Percentiles rank a stretch among this genome's conserved stretches.
These are phyloP conservation scores for Cephaloascus albidus DNA, from an alignment of 805 yeast species.

Conservation along the genomic window DNA sequence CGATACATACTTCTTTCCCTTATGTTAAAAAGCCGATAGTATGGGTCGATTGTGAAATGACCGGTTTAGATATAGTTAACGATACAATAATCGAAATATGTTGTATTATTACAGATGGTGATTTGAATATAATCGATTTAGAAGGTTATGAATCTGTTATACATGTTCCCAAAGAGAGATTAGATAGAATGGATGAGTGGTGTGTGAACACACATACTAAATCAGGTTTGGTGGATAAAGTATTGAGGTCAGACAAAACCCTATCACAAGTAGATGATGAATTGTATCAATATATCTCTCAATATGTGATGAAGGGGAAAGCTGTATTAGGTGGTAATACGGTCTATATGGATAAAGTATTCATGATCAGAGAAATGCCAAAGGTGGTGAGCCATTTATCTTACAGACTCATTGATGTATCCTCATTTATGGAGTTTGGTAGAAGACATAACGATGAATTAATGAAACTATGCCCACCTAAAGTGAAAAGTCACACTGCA, in stretches of 20 bases:
- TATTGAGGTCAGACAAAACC: slow-evolving; percentile 47
- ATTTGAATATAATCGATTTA: slow-evolving; percentile 60
- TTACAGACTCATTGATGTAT: slow-evolving; percentile 85
- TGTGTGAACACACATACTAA: slow-evolving; percentile 72
- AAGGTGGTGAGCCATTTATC: slow-evolving; percentile 46
- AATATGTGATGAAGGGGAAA: slow-evolving; percentile 39
- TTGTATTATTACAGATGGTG: slow-evolving; percentile 80
- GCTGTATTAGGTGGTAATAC: slow-evolving; percentile 89
- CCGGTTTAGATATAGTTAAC: slow-evolving; percentile 75
- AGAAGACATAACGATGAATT: slow-evolving; percentile 65
- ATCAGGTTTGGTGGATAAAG: slow-evolving; percentile 69
- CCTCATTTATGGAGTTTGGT: slow-evolving; percentile 76
- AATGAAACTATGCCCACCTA: slow-evolving; percentile 48
- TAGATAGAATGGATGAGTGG: slow-evolving; percentile 84
- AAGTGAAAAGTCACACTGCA: slow-evolving; percentile 77
- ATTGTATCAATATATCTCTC: slow-evolving; percentile 49
- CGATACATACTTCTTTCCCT: not conserved
- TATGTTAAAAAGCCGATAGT: slow-evolving; percentile 38
- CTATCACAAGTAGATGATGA: slow-evolving; percentile 56
- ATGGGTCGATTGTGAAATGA: slow-evolving; percentile 99
- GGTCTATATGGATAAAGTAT: slow-evolving; percentile 83
- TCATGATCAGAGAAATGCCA: slow-evolving; percentile 81
- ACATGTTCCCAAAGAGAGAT: slow-evolving; percentile 48
- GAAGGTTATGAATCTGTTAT: slow-evolving; percentile 76
- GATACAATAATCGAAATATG: slow-evolving; percentile 90